Base-by-base conservation (phyloP, 768 basidiomycete species). In the Boletellus emodensis region DNA sequence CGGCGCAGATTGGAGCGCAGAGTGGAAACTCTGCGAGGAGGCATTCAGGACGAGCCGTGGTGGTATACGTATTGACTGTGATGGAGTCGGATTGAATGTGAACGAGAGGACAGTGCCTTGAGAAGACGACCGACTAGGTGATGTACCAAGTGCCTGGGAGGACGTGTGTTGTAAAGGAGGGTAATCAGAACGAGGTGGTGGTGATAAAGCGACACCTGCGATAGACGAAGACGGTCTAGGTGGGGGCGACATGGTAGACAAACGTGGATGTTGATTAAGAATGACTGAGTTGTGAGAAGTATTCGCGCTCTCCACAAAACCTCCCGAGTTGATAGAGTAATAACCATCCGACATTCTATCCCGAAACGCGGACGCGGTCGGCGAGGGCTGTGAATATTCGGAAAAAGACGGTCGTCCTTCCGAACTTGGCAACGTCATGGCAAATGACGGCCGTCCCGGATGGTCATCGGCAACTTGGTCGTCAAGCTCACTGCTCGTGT, bases 301-400 rank as follows among this genome's bases (percentile, higher is more conserved):
- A 13, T 51, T 39, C 10, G 53, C 34, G n/a, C 44, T 38, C 39
- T 49, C 63, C 45, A 33, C 53, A 34, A 39, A 56, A 40, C 42
- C 52, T 15, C 58, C 68, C 38, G 64, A 67, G 17, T 51, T 38
- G 2, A 59, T 58, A 24, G 66, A 69, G 43, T 69, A 68, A 48
- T 70, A 68, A 34, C 66, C 61, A 7, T 68, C 62, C 1, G 68
- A 70, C 59, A 57, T 64, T 46, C 67, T 79, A 56, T 87, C 85
- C 24, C 81, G 79, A 69, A 90, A 90, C n/a, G 84, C 85, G n/a
- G 87, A 89, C 6, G 76, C 82, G 4, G 87, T 86, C 2, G 87
- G 88, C 10, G 87, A 90, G 5, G 79, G 75, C 55, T 82, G 81
- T 10, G 85, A 83, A 63, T 85, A 84, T 47, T 82, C 79, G 12